Evolutionary conservation across 805 yeast genomes (phyloP).

Genomic region (Wickerhamomyces mucosus): DNA sequence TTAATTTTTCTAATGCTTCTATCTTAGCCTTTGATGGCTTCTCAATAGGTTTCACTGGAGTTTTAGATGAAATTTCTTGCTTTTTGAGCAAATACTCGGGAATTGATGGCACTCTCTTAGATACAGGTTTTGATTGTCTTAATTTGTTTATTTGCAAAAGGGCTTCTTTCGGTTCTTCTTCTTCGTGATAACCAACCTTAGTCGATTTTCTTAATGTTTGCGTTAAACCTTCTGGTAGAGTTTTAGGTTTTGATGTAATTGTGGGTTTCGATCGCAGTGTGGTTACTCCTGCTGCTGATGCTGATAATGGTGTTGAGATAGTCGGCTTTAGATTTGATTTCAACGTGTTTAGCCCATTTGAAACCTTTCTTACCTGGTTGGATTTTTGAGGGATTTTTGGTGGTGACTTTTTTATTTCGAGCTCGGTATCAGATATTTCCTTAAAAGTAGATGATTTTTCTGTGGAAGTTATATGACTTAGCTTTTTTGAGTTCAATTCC

Average conservation of each 20-base stretch:
- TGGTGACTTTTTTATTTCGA: conserved; percentile 3
- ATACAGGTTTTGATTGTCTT: too few relatives aligned
- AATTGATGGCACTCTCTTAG: too few relatives aligned
- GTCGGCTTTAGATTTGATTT: conserved; percentile 13
- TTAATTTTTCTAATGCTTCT: conserved; percentile 12
- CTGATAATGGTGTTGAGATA: conserved; percentile 1
- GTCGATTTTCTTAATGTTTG: too few relatives aligned
- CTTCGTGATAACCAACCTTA: too few relatives aligned
- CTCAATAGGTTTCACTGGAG: conserved; percentile 11
- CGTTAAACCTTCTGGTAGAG: conserved; percentile 17
- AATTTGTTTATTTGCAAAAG: too few relatives aligned
- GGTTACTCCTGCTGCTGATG: conserved; percentile 18
- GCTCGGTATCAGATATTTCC: conserved; percentile 3
- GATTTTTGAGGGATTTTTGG: conserved; percentile 6
- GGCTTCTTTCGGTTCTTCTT: too few relatives aligned
- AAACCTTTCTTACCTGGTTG: not conserved
- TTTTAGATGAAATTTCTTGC: conserved; percentile 5
- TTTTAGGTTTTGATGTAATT: conserved; percentile 19
- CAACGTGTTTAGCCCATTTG: conserved; percentile 7
- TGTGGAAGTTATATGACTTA: conserved; percentile 1
- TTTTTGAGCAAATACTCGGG: too few relatives aligned
- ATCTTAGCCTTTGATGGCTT: conserved; percentile 11
- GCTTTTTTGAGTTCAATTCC: conserved; percentile 2
- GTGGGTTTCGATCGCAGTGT: too few relatives aligned
- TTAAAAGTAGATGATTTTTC: too few relatives aligned